phyloP scores from a whole-genome alignment of 768 basidiomycete genomes.

The Amanita molliuscula region DNA sequence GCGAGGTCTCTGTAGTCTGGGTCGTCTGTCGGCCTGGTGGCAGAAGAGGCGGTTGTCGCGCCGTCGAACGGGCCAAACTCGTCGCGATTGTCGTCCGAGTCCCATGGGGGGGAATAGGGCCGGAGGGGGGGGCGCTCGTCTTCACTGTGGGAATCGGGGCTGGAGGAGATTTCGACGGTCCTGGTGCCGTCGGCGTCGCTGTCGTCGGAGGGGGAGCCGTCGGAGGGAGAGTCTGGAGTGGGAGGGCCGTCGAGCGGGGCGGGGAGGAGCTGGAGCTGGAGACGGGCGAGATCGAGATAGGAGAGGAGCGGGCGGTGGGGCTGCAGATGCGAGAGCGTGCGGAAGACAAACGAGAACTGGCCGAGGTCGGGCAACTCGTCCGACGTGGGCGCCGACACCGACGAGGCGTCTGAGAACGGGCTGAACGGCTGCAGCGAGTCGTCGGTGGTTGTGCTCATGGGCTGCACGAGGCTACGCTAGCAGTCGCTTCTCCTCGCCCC shows the following conservation, averaged over 20 bases:
- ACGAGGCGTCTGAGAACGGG: conserved; percentile 5
- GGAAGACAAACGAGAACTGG: conserved; percentile 58
- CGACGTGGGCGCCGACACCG: conserved; percentile 39
- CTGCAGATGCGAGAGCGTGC: conserved; percentile 51
- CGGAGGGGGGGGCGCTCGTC: not conserved
- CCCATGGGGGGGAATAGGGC: conserved; percentile 1
- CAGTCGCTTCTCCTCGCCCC: not conserved
- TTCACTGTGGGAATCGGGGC: not conserved
- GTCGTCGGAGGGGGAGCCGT: conserved; percentile 4
- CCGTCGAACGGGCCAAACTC: conserved; percentile 6
- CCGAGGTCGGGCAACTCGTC: conserved; percentile 67
- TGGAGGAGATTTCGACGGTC: conserved; percentile 2
- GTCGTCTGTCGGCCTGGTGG: not conserved
- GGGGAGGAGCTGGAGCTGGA: conserved; percentile 9
- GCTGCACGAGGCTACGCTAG: not conserved
- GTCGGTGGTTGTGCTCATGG: conserved; percentile 4
- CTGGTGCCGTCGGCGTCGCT: not conserved
- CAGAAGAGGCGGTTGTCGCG: conserved; percentile 5
- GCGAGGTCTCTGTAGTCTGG: not conserved
- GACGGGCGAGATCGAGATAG: conserved; percentile 32
- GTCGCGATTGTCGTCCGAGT: conserved; percentile 2
- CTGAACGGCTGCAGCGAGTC: conserved; percentile 1
- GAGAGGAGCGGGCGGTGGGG: conserved; percentile 46
- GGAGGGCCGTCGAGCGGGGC: not conserved
- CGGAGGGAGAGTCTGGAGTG: too few species aligned